Evolutionary conservation across 306 rosid genomes (phyloP), one percentile per base, ranked within the genome.

Genomic region (Luffa aegyptiaca): DNA sequence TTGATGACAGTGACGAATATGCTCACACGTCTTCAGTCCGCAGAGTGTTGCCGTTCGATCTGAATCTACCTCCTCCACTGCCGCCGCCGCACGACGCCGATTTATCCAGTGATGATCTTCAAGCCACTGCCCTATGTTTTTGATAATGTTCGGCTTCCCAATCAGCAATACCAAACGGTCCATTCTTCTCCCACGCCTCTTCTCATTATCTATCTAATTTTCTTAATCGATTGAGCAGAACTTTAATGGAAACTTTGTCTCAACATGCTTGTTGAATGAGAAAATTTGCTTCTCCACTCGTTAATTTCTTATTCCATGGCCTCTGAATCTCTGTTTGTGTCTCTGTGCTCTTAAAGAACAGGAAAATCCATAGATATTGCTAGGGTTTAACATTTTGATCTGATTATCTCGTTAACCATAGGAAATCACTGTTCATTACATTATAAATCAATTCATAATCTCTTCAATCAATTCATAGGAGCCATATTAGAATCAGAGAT

Each of bases 31-130:
- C 98, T 1, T 85, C 94, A 1, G 86, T 86, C 35, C 84, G 88
- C 5, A 83, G 82, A 81, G 80, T 81, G 3, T 73, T 88, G 45
- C 90, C 96, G 1, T 90, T 94, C 83, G 98, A 94, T 92, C 91
- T 94, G n/a, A 94, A 94, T 85, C 82, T 85, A 0, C 98, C 92
- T 51, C 92, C 98, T 2, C 88, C 90, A 9, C 80, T 69, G 73
- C 78, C 33, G 49, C 64, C 64, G 48, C 61, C 31, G 13, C 84
- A 68, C 48, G 82, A 77, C 73, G 58, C 17, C 4, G 89, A 83
- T 79, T 75, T 74, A 39, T 77, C 66, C 79, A 70, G 75, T 56
- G 87, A 85, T 33, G 89, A 86, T 81, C 83, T 92, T 74, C 86
- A 71, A 39, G 90, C 88, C 73, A 90, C 98, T 53, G 87, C 87